Base-by-base conservation (phyloP, 2,329 filamentous ascomycete species). In the Chaetomium olivaceum region DNA sequence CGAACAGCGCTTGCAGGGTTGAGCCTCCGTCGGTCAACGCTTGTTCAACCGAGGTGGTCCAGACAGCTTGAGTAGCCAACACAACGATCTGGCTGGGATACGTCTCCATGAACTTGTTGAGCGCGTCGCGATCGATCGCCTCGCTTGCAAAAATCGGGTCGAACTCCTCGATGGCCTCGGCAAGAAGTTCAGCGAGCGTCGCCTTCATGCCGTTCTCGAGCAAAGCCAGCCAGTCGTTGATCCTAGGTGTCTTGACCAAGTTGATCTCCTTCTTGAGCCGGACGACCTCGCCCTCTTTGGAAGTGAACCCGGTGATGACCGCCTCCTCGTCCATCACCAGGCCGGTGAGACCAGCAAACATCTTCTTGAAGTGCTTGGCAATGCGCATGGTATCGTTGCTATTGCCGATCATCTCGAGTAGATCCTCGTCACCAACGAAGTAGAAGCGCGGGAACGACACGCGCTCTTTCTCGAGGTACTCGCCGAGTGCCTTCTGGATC, bases 351-450 rank as follows among this genome's bases (percentile, higher is more conserved):
- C 95, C 95, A 69, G 96, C 95, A 82, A 99, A 99, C 95, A 99
- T 99, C 83, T 99, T 99, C 77, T 96, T 94, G 82, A 99, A 93
- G 81, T 99, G 96, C 77, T 99, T 99, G 50, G 95, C 92, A 71
- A 99, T 96, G 62, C 95, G 93, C 67, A 95, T 81, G 11, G 94
- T 97, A 74, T 99, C 95, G 74, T 97, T 97, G 80, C 94, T 98
- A 78, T 99, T 99, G 76, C 95, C 95, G 70, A 99, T 99, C 80
- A 99, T 99, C 78, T 99, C 95, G 27, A 99, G 84, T 64, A 99
- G 82, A 78, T 99, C 95, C 76, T 99, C 96, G 74, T 99, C 96
- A 77, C 95, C 95, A 64, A 99, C 96, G 73, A 99, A 99, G 81
- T 99, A 99, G 82, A 99, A 99, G 65, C 95, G 89, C 54, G 95